phyloP scores from a whole-genome alignment of 495 filamentous ascomycete genomes.

The Lepraria neglecta region DNA sequence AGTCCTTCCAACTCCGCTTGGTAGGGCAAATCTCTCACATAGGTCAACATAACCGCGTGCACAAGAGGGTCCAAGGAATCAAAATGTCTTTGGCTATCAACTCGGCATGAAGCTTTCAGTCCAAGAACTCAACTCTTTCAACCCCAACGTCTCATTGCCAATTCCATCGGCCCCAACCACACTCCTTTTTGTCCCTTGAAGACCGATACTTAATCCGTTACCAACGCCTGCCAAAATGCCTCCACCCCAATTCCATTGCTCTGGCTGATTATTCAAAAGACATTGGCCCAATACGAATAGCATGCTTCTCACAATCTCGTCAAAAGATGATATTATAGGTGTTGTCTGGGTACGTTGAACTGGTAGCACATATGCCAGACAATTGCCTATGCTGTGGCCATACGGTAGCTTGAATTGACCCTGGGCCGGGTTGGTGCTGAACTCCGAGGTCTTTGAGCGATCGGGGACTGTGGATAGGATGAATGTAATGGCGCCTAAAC shows the following conservation, averaged over 20 bases:
- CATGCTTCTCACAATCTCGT: neutral
- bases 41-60: neutral
- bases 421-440: neutral
- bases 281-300: neutral
- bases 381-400: neutral
- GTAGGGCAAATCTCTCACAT: neutral
- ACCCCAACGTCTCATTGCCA: neutral
- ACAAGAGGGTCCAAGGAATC: neutral
- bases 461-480: neutral
- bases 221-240: neutral
- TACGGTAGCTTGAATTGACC: neutral
- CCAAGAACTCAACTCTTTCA: neutral
- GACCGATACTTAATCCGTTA: neutral
- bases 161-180: neutral
- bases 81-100: neutral
- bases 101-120: neutral
- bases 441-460: neutral
- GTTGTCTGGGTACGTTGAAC: neutral
- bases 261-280: constrained; percentile 4
- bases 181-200: neutral
- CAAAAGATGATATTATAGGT: neutral
- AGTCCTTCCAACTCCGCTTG: neutral
- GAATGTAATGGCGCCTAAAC: neutral
- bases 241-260: neutral
- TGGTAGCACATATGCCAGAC: neutral